Evolutionary conservation across 116 monocot genomes (phyloP).

Genomic region (Cymodocea nodosa): DNA sequence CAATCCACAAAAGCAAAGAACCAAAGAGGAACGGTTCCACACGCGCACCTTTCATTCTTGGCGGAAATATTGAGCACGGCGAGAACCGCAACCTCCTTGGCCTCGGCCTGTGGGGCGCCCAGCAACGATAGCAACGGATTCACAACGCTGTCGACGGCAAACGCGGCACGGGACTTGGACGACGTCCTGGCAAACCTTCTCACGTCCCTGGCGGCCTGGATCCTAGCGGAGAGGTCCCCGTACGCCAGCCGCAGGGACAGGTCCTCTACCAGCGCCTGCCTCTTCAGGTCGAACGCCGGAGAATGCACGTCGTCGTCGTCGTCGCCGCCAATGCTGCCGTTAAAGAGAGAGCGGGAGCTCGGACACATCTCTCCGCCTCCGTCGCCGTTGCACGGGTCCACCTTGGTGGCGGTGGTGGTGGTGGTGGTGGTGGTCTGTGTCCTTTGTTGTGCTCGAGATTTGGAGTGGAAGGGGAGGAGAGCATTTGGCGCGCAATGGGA

Average conservation of each 20-base stretch:
- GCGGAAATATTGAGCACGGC: slow-evolving; percentile 62
- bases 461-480: neutral
- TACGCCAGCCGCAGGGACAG: slow-evolving; percentile 29
- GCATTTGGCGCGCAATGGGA: slow-evolving; percentile 4
- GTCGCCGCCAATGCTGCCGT: neutral
- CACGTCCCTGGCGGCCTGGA: slow-evolving; percentile 55
- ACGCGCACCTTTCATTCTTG: slow-evolving; percentile 38
- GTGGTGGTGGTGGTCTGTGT: too few relatives aligned
- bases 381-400: neutral
- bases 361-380: neutral
- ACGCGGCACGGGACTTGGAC: slow-evolving; percentile 26
- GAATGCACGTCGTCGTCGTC: neutral
- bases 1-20: neutral
- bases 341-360: slow-evolving; percentile 4
- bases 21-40: too few relatives aligned
- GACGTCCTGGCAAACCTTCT: slow-evolving; percentile 40
- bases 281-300: slow-evolving; percentile 11
- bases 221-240: slow-evolving; percentile 21
- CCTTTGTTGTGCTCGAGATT: neutral
- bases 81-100: slow-evolving; percentile 38
- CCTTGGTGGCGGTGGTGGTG: neutral
- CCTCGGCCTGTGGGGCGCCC: slow-evolving; percentile 16
- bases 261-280: slow-evolving; percentile 32
- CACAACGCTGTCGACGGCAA: slow-evolving; percentile 38
- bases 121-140: slow-evolving; percentile 53